Evolutionary conservation across 2,329 filamentous ascomycete species (phyloP).

Genomic region (Xylaria sp.): DNA sequence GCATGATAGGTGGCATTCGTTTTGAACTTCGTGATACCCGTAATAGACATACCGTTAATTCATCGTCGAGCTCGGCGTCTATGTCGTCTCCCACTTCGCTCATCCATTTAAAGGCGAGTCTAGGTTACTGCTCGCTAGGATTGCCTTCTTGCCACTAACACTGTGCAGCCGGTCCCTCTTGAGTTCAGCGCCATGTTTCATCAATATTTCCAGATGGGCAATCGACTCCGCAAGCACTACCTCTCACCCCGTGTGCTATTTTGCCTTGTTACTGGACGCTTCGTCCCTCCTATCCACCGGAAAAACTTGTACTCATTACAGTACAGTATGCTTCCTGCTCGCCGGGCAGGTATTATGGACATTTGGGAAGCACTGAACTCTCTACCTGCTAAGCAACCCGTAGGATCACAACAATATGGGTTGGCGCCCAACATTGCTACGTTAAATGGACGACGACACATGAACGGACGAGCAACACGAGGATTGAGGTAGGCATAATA

Average conservation of each 20-base stretch:
- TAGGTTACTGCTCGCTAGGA: not conserved
- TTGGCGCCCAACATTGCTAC: slow-evolving; percentile 32
- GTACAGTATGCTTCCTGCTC: slow-evolving; percentile 95
- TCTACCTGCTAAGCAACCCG: slow-evolving; percentile 58
- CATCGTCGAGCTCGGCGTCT: slow-evolving; percentile 38
- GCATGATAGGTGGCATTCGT: slow-evolving; percentile 75
- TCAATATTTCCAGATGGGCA: slow-evolving; percentile 94
- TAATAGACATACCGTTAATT: slow-evolving; percentile 58
- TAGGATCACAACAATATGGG: slow-evolving; percentile 47
- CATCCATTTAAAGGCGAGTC: slow-evolving; percentile 81
- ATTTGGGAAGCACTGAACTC: slow-evolving; percentile 81
- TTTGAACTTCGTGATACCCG: slow-evolving; percentile 88
- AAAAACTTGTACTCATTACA: slow-evolving; percentile 96
- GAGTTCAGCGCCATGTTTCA: slow-evolving; percentile 95
- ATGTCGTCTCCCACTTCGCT: slow-evolving; percentile 75
- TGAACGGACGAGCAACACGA: slow-evolving; percentile 44
- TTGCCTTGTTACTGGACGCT: slow-evolving; percentile 87
- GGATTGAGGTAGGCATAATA: slow-evolving; percentile 31
- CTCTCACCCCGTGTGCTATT: slow-evolving; percentile 88
- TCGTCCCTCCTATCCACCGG: slow-evolving; percentile 93
- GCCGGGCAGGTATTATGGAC: slow-evolving; percentile 81
- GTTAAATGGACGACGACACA: slow-evolving; percentile 44
- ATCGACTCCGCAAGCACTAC: slow-evolving; percentile 94
- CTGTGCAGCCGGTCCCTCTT: slow-evolving; percentile 80
- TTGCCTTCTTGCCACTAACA: slow-evolving; percentile 19